Evolutionary conservation across 345 rosid genomes (phyloP).

Genomic region (Bretschneidera sinensis): DNA sequence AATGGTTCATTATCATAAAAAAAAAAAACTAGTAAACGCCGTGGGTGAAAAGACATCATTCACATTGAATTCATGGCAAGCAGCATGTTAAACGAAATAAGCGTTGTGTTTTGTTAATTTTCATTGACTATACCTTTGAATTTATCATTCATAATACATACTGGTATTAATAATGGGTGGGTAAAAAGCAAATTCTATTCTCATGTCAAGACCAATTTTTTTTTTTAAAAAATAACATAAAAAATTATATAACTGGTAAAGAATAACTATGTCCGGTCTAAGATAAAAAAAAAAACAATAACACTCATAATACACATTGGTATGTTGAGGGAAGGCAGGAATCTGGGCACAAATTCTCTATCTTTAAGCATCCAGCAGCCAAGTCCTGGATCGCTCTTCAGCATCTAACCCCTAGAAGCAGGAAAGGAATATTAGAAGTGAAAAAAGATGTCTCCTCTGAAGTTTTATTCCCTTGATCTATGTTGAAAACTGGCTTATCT

Average conservation of each 20-base stretch:
- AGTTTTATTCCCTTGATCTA: slow-evolving; percentile 17
- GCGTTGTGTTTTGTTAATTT: background rate
- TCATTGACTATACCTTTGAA: background rate
- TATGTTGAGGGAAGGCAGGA: slow-evolving; percentile 16
- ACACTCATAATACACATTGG: background rate
- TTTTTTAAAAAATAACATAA: background rate
- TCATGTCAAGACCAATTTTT: too few relatives aligned
- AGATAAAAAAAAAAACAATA: slow-evolving; percentile 24
- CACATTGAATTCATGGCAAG: too few relatives aligned
- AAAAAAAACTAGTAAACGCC: too few relatives aligned
- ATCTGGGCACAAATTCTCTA: slow-evolving; percentile 12
- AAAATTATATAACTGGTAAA: background rate
- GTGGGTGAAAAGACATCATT: too few relatives aligned
- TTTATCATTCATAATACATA: too few relatives aligned
- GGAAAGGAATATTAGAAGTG: slow-evolving; percentile 11
- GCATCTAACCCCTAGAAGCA: slow-evolving; percentile 1
- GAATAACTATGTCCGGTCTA: slow-evolving; percentile 8
- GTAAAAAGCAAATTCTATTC: too few relatives aligned
- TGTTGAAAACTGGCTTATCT: slow-evolving; percentile 25
- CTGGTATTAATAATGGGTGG: too few relatives aligned
- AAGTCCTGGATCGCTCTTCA: slow-evolving; percentile 2
- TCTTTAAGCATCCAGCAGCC: slow-evolving; percentile 7
- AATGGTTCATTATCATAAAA: too few relatives aligned
- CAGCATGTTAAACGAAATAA: background rate
- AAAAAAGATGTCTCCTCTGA: slow-evolving; percentile 7